Base-by-base conservation (phyloP, 192 early-diverging fungal species). In the Borealophlyctis nickersoniae region DNA sequence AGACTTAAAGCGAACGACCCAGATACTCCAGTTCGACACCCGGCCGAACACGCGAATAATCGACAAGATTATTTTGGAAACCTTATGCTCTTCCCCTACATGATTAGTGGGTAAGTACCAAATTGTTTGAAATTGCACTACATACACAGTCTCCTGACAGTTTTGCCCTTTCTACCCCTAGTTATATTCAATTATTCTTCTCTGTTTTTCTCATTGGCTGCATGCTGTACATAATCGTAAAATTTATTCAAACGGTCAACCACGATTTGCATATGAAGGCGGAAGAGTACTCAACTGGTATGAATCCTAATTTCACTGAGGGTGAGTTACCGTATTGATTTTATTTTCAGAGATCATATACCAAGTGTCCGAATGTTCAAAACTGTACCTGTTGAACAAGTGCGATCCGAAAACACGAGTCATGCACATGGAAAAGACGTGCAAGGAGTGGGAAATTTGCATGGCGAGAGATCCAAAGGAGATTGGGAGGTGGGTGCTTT, bases 161-260 rank as follows among this genome's bases (percentile, higher is more conserved):
- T 30, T 27, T 26, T 14, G 39, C 5, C 26, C 49, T 19, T 59
- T 34, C 27, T 22, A 49, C 52, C 48, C 34, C 31, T 49, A 68
- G 73, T 49, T 93, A 93, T 72, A 70, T 91, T 35, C 91, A 91
- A 65, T 73, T 90, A 45, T 63, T 74, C 7, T 87, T 90, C 73
- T 90, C 90, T 54, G 56, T 85, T 0, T 77, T 86, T 24, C 78
- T 89, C 52, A 82, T 87, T 9, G 73, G 60, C 0, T 69, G 79
- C 0, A 62, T 86, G 35, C 63, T 90, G 13, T 81, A 87, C 28
- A 60, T 90, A n/a, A 71, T 90, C 22, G 65, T 81, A 3, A 80
- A 90, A 50, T 86, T 90, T 56, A 77, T 91, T 23, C 60, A 79
- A 56, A 87, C 87, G 3, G 83, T 94, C 34, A 83, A 83, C 49